Evolutionary conservation across 2,329 filamentous ascomycete species (phyloP), one percentile per base, ranked within the genome.

Genomic region (Teratosphaeriaceae sp.): DNA sequence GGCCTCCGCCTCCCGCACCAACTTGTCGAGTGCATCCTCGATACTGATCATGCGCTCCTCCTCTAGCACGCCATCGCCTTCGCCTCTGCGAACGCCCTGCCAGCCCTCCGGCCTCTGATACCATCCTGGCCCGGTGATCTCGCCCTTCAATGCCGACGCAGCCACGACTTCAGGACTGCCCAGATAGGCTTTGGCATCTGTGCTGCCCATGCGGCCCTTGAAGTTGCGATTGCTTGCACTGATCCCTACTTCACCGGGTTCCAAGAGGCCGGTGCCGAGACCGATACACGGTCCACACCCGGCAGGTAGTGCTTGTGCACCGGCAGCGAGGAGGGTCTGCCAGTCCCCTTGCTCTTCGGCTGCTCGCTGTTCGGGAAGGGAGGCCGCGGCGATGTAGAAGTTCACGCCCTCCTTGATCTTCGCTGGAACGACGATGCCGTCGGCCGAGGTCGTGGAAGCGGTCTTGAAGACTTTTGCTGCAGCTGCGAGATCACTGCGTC

Each of bases 111-210:
- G 85, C 57, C 76, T 75, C 63, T 86, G 62, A 60, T 94, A 96
- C 74, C 76, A 81, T 19, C 85, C 87, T 1, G 90, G 85, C 0
- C 88, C 85, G 8, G 79, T 70, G 26, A 89, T 88, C 47, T 75
- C 75, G 11, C 85, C 85, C 13, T 72, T 70, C 36, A 96, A 67
- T 2, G 90, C 90, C 56, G 86, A 94, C 6, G 92, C 89, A 3
- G 90, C 90, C 1, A 97, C 90, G 2, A 95, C 82, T 58, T 96
- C 89, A 1, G 92, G 89, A 52, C 84, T 90, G 5, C 83, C 85
- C 1, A 96, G 80, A 61, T 95, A 96, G 0, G 88, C 87, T 57
- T 88, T 81, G 0, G 88, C 85, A 4, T 85, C 79, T 2, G 76
- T 80, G 12, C 77, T 82, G 2, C 89, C 89, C 85, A 96, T 94